Percentiles rank a stretch among this genome's conserved stretches.
phyloP scores from a whole-genome alignment of 805 yeast genomes.

The Metschnikowia orientalis region DNA sequence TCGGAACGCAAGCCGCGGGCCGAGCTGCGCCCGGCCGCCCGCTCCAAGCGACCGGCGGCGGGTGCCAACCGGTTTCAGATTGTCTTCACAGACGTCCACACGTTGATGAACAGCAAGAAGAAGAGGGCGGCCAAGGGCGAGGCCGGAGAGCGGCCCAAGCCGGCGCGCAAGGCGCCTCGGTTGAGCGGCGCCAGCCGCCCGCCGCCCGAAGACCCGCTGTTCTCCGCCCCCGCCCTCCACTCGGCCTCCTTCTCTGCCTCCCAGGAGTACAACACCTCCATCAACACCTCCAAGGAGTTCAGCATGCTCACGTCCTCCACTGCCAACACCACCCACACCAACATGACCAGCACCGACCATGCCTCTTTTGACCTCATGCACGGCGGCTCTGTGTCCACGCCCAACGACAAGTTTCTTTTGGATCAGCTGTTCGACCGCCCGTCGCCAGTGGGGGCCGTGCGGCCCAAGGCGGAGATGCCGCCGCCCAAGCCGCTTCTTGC shows the following conservation, averaged over 20 bases:
- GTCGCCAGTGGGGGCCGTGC: slow-evolving; percentile 24
- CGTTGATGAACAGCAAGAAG: slow-evolving; percentile 19
- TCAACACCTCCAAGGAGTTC: slow-evolving; percentile 25
- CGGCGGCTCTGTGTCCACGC: slow-evolving; percentile 36
- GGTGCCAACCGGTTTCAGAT: slow-evolving; percentile 17
- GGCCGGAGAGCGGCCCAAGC: slow-evolving; percentile 2
- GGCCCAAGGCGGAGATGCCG: slow-evolving; percentile 23
- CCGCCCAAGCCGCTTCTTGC: slow-evolving; percentile 22
- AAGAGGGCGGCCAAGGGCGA: slow-evolving; percentile 7
- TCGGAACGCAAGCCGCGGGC: slow-evolving; percentile 21
- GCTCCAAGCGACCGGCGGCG: slow-evolving; percentile 11
- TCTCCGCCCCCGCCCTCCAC: neutral
- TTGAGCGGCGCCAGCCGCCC: neutral
- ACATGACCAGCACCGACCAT: slow-evolving; percentile 37
- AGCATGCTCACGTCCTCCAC: slow-evolving; percentile 25
- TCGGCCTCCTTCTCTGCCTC: slow-evolving; percentile 5
- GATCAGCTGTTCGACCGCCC: slow-evolving; percentile 38
- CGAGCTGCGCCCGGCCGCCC: slow-evolving; percentile 7
- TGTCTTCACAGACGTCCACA: slow-evolving; percentile 20
- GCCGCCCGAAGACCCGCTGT: neutral
- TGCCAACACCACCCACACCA: slow-evolving; percentile 26
- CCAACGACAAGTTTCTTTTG: slow-evolving; percentile 36
- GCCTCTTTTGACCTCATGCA: slow-evolving; percentile 34
- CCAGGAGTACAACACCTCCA: slow-evolving; percentile 18
- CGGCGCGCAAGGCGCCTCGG: slow-evolving; percentile 3